Evolutionary conservation across 1,284 basidiomycete species (phyloP).

Genomic region (Puccinia triticina): DNA sequence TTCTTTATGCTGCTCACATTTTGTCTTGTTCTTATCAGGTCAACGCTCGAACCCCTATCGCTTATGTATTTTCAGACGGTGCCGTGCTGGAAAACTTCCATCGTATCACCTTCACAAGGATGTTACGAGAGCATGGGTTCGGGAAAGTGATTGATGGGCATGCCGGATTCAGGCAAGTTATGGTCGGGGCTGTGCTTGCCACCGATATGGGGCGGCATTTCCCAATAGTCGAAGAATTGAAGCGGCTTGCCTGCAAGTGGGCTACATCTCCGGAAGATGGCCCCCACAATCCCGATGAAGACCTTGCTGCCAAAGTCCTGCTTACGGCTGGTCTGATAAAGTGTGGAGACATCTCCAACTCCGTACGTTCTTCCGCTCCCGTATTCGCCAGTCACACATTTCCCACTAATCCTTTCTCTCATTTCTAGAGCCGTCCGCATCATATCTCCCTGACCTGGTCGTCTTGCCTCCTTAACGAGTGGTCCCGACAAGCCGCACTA

Average conservation of each 20-base stretch:
- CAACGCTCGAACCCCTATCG: constrained; percentile 85
- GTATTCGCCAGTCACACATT: neutral
- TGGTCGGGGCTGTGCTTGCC: constrained; percentile 78
- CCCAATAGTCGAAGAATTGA: constrained; percentile 76
- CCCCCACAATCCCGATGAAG: constrained; percentile 55
- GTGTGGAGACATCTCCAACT: constrained; percentile 95
- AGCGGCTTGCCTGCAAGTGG: constrained; percentile 58
- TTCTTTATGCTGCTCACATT: neutral
- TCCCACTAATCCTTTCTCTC: constrained; percentile 59
- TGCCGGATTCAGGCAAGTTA: constrained; percentile 69
- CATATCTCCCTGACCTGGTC: constrained; percentile 88
- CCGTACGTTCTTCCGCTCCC: constrained; percentile 64
- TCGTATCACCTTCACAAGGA: constrained; percentile 76
- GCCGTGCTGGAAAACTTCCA: constrained; percentile 93
- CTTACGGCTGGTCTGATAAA: constrained; percentile 90
- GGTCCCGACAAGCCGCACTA: constrained; percentile 80
- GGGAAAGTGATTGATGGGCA: constrained; percentile 61
- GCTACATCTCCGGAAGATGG: constrained; percentile 53
- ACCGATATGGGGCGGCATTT: constrained; percentile 91
- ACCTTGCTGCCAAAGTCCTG: constrained; percentile 68
- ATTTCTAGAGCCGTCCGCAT: constrained; percentile 78
- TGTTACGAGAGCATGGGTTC: constrained; percentile 79
- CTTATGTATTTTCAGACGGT: constrained; percentile 81
- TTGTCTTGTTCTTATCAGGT: constrained; percentile 65
- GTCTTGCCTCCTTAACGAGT: constrained; percentile 79